Evolutionary conservation across 1,139 yeast genomes (phyloP).

Genomic region (Diutina neorugosa): DNA sequence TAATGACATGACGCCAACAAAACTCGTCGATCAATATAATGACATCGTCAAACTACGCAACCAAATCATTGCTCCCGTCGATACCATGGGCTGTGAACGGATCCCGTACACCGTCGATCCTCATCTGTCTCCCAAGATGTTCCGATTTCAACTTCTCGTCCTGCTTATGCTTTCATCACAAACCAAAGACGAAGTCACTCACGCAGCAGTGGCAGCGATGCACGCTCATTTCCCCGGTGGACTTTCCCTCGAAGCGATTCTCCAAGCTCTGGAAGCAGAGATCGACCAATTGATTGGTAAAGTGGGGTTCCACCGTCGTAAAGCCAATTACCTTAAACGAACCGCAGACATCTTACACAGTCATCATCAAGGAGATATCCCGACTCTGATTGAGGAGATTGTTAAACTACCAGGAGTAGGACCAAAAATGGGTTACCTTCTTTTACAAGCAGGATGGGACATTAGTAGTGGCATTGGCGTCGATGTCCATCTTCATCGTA

Average conservation of each 20-base stretch:
- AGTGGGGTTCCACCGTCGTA: slow-evolving; percentile 81
- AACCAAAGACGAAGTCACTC: slow-evolving; percentile 83
- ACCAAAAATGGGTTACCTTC: slow-evolving; percentile 84
- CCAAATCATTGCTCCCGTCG: slow-evolving; percentile 67
- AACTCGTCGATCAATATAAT: slow-evolving; percentile 22
- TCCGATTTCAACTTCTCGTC: slow-evolving; percentile 63
- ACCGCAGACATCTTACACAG: slow-evolving; percentile 43
- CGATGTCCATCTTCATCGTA: slow-evolving; percentile 81
- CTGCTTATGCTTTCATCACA: slow-evolving; percentile 86
- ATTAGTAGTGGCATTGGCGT: slow-evolving; percentile 78
- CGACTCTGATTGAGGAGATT: slow-evolving; percentile 54
- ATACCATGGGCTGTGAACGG: slow-evolving; percentile 76
- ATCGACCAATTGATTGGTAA: slow-evolving; percentile 58
- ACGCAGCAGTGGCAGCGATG: slow-evolving; percentile 53
- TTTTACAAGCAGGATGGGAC: slow-evolving; percentile 76
- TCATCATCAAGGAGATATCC: slow-evolving; percentile 54
- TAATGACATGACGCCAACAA: neutral
- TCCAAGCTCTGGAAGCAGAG: slow-evolving; percentile 39
- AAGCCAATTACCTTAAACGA: slow-evolving; percentile 57
- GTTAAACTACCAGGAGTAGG: slow-evolving; percentile 83
- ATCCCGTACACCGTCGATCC: slow-evolving; percentile 42
- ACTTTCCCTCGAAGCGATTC: slow-evolving; percentile 19
- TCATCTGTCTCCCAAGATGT: slow-evolving; percentile 23
- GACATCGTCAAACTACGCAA: slow-evolving; percentile 56
- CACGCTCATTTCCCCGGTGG: slow-evolving; percentile 32